Evolutionary conservation across 2,329 filamentous ascomycete species (phyloP), one percentile per base, ranked within the genome.

Genomic region (Fusarium penzigii): DNA sequence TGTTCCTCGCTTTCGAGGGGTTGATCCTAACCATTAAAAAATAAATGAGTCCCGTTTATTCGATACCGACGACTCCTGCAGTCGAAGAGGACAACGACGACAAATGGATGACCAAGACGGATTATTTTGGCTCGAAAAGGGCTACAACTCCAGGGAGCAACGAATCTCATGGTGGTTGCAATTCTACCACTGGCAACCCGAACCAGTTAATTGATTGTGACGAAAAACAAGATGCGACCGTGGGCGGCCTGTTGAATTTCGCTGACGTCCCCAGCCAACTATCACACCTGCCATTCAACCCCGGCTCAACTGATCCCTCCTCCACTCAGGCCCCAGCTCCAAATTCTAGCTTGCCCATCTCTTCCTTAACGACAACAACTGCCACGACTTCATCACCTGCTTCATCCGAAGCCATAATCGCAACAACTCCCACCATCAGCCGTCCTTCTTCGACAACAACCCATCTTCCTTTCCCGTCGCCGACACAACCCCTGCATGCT

Each of bases 251-350:
- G 44, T 57, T 68, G 58, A 66, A 64, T 57, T 59, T 63, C 59
- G 60, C 65, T 64, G 64, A 65, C 56, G 52, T 63, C 53, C 63
- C 63, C 56, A 56, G 57, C 57, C 57, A 66, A 49, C 52, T 61
- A 48, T 56, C 65, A 49, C 56, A 63, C 53, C 58, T 62, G 51
- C 58, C 62, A 42, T 65, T 58, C 59, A 64, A 59, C 63, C 65
- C 63, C 56, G 61, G 63, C 57, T 62, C 65, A 52, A 56, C 56
- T 57, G 59, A 59, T 57, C 53, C 54, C 61, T 53, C 47, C 64
- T 58, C 52, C 59, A 61, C 60, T 53, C 53, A 52, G 52, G 53
- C 51, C 60, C 60, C 58, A 46, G 52, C 55, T 51, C 55, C 51
- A 56, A 63, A 61, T 63, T 60, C 60, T 47, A 65, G 59, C 53